Conservation (phyloP, 768 basidiomycete genomes). For the Crepidotus variabilis region DNA sequence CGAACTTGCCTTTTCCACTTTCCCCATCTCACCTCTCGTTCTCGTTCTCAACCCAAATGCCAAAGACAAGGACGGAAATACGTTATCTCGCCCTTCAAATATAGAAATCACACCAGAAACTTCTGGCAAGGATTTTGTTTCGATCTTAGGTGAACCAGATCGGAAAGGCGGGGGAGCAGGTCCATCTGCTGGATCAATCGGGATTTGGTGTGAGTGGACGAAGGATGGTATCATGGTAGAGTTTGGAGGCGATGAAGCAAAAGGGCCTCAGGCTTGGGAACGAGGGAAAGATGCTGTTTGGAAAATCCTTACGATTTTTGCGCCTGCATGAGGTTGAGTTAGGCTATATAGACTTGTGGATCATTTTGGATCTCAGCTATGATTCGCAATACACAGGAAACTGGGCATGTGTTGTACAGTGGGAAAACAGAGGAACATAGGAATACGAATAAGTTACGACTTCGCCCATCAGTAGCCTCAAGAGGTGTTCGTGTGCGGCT, state of each 20-base stretch:
- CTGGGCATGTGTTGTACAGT: not conserved
- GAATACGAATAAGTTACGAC: not conserved
- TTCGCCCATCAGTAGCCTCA: not conserved
- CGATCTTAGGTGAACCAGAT: slow-evolving; percentile 76
- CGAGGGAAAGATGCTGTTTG: slow-evolving; percentile 77
- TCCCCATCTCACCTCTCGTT: slow-evolving; percentile 50
- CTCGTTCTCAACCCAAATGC: slow-evolving; percentile 33
- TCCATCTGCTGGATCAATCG: slow-evolving; percentile 79
- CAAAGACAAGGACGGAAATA: slow-evolving; percentile 35
- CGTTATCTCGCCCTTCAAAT: slow-evolving; percentile 29
- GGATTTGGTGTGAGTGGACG: slow-evolving; percentile 94
- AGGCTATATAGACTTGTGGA: too few species aligned
- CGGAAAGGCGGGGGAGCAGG: slow-evolving; percentile 90
- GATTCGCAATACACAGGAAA: too few species aligned
- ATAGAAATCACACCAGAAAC: slow-evolving; percentile 45
- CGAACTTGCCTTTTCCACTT: slow-evolving; percentile 54
- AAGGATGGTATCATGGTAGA: slow-evolving; percentile 81
- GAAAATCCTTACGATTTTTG: slow-evolving; percentile 65
- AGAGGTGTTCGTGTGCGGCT: not conserved
- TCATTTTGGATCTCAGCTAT: too few species aligned
- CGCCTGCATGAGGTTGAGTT: not conserved
- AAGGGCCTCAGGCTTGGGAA: slow-evolving; percentile 85
- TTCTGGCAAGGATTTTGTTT: slow-evolving; percentile 77
- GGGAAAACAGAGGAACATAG: not conserved
- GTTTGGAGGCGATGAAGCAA: slow-evolving; percentile 74